These are phyloP conservation scores for Xylariaceae sp. DNA, from an alignment of 2,329 filamentous ascomycete species.

Conservation along the genomic window DNA sequence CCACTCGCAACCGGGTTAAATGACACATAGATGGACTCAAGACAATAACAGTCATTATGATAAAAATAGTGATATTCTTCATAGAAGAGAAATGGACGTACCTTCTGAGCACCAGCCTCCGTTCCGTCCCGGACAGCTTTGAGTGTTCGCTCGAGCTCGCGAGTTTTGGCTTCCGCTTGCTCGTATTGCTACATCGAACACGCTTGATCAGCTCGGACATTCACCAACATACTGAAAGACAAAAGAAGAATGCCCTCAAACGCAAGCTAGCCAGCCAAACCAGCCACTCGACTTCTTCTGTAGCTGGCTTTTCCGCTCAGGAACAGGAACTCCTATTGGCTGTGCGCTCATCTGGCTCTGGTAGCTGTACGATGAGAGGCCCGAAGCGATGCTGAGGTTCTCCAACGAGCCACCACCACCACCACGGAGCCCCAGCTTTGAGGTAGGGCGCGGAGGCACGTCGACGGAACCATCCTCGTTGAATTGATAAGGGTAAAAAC, in stretches of 20 bases:
- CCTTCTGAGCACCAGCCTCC: slow-evolving; percentile 47
- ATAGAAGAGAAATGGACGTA: slow-evolving; percentile 30
- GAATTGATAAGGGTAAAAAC: slow-evolving; percentile 15
- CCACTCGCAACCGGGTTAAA: background rate
- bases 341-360: slow-evolving; percentile 1
- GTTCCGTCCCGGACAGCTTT: slow-evolving; percentile 49
- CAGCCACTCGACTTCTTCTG: slow-evolving; percentile 11
- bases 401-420: slow-evolving; percentile 1
- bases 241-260: slow-evolving; percentile 2
- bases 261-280: slow-evolving; percentile 6
- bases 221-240: background rate
- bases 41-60: no score
- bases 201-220: slow-evolving; percentile 15
- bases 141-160: slow-evolving; percentile 51
- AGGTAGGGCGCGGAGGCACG: slow-evolving; percentile 9
- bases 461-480: slow-evolving; percentile 28
- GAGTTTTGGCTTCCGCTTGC: slow-evolving; percentile 51
- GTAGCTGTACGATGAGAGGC: slow-evolving; percentile 5
- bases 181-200: slow-evolving; percentile 48
- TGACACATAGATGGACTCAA: no score
- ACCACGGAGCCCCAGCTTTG: slow-evolving; percentile 3
- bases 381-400: background rate
- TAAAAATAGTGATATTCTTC: slow-evolving; percentile 1
- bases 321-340: slow-evolving; percentile 1
- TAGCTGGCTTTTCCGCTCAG: background rate